A percentile compares a stretch with the other conserved stretches of the same genome.
Evolutionary conservation across 306 rosid species (phyloP).

Genomic region (Vicia faba): DNA sequence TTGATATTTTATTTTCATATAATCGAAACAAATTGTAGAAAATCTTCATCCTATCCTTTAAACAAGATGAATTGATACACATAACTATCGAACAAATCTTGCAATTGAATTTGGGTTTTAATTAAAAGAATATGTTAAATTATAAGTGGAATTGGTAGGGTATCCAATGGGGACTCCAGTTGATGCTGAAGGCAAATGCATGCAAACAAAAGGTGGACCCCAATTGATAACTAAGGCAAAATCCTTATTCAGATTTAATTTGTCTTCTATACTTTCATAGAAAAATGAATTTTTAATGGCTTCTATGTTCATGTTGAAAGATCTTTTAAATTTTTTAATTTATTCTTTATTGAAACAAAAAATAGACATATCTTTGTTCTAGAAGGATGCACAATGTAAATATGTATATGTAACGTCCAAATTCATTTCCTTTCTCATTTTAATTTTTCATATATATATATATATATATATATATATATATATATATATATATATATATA

Average conservation of each 20-base stretch:
- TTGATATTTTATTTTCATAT: neutral
- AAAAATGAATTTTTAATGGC: neutral
- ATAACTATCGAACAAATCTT: conserved; percentile 23
- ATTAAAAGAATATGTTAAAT: conserved; percentile 1
- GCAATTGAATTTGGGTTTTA: conserved; percentile 1
- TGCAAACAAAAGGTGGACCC: conserved; percentile 31
- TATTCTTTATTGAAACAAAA: too few species aligned
- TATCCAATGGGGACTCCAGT: conserved; percentile 23
- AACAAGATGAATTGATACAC: neutral
- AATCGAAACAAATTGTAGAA: conserved; percentile 2
- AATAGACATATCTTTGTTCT: too few species aligned
- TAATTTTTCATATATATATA: too few species aligned
- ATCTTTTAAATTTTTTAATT: too few species aligned
- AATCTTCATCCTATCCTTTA: conserved; percentile 9
- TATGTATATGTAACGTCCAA: too few species aligned
- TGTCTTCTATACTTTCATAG: conserved; percentile 12
- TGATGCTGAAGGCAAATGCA: conserved; percentile 32
- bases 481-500: too few species aligned
- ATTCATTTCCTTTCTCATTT: too few species aligned
- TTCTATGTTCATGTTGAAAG: too few species aligned
- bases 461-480: too few species aligned
- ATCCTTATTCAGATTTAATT: conserved; percentile 20
- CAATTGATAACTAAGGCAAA: conserved; percentile 35
- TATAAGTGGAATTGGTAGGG: conserved; percentile 25
- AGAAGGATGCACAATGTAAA: too few species aligned